Base-by-base conservation (phyloP, 192 early-diverging fungal species). In the Coemansia sp. region DNA sequence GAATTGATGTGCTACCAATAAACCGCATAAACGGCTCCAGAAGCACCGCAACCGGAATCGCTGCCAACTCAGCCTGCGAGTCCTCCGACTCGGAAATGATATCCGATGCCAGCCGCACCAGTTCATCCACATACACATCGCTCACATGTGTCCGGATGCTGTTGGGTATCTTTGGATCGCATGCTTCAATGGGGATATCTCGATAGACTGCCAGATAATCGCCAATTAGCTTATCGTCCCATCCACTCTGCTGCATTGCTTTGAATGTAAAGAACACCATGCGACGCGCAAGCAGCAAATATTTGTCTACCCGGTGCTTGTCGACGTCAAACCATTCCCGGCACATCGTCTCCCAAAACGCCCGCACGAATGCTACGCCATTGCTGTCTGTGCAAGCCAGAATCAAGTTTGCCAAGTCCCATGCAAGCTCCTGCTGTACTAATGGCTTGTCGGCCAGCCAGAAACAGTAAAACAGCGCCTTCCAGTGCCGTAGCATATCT, bases 361-460 rank as follows among this genome's bases (percentile, higher is more conserved):
- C 68, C 48, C 67, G 75, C 37, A 73, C 65, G 59, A 77, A 82
- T 32, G 14, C 15, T 9, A 58, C 66, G 23, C 66, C 45, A 39
- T 81, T 76, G 37, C 43, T 38, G 35, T 65, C 74, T n/a, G 66
- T 65, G 79, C 72, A 76, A 6, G 22, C 63, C 22, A 82, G 60
- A 47, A 69, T 43, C 65, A 82, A 49, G 45, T 58, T 73, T 0
- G 88, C 90, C n/a, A 98, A 81, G 15, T 85, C 86, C 60, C 91
- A 87, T 27, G 92, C 89, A 55, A 98, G 76, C 65, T 90, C 86
- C 73, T 95, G 92, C 68, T 98, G 95, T 25, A 98, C 85, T 47
- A 92, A 66, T 11, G 92, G 92, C 79, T 95, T 98, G 76, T 98
- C 95, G 1, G 93, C 94, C 87, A 98, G 93, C 95, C 95, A 98